phyloP scores from a whole-genome alignment of 805 yeast species.

The Candida broadrunensis region DNA sequence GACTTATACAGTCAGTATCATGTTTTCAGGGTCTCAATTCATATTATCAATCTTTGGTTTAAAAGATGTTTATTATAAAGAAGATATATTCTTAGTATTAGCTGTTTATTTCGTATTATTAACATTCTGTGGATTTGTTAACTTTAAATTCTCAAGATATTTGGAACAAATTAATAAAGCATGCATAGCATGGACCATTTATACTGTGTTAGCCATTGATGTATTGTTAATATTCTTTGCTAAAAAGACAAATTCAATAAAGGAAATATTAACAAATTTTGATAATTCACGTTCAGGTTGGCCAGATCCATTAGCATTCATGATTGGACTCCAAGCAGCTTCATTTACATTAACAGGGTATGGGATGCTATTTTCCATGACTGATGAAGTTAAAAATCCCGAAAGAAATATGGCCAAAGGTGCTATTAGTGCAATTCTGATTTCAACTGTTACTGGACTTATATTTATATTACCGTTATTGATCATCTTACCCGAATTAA shows the following conservation, averaged over 20 bases:
- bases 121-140: conserved; percentile 58
- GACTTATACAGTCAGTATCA: conserved; percentile 71
- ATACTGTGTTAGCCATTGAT: conserved; percentile 67
- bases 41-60: conserved; percentile 65
- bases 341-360: conserved; percentile 80
- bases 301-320: conserved; percentile 66
- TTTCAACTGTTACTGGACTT: conserved; percentile 67
- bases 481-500: conserved; percentile 67
- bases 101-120: conserved; percentile 56
- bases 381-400: conserved; percentile 77
- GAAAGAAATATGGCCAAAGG: conserved; percentile 76
- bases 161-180: conserved; percentile 63
- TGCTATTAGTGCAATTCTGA: conserved; percentile 58
- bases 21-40: conserved; percentile 76
- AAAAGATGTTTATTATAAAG: conserved; percentile 54
- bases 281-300: conserved; percentile 76
- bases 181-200: conserved; percentile 74
- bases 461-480: conserved; percentile 70
- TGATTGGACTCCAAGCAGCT: conserved; percentile 76
- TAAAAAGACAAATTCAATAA: conserved; percentile 54
- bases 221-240: conserved; percentile 58
- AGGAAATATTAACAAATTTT: conserved; percentile 60
- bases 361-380: conserved; percentile 76
- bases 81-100: conserved; percentile 54
- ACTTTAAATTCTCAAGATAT: conserved; percentile 55